phyloP scores from a whole-genome alignment of 345 rosid species.

The Bruguiera parviflora region DNA sequence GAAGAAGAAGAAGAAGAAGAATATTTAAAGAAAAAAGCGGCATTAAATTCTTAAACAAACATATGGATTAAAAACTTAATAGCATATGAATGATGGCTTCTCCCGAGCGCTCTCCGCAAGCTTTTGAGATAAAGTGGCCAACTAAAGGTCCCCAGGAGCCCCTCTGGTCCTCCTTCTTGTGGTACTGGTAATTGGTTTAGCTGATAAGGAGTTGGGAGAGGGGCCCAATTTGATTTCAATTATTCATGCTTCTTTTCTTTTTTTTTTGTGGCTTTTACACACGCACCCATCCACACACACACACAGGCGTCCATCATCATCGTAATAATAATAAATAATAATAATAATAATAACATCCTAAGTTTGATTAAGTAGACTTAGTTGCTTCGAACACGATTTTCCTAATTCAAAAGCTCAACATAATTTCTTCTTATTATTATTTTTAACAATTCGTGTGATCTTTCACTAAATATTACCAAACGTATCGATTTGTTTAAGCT shows the following conservation, averaged over 20 bases:
- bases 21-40: neutral
- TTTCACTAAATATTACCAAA: too few relatives aligned
- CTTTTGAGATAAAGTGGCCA: neutral
- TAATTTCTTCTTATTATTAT: too few relatives aligned
- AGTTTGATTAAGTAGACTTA: too few relatives aligned
- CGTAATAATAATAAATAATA: too few relatives aligned
- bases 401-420: too few relatives aligned
- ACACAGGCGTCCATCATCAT: too few relatives aligned
- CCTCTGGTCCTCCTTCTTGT: neutral
- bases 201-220: neutral
- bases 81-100: slow-evolving; percentile 5
- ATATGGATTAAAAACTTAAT: neutral
- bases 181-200: neutral
- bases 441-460: too few relatives aligned
- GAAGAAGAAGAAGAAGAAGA: too few relatives aligned
- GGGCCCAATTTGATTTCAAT: slow-evolving; percentile 5
- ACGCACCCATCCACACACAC: neutral
- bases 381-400: too few relatives aligned
- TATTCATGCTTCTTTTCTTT: slow-evolving; percentile 4
- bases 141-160: neutral
- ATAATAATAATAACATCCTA: too few relatives aligned
- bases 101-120: neutral
- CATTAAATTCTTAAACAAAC: neutral
- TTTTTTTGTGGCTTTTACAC: neutral
- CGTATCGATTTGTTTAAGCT: too few relatives aligned